phyloP scores from a whole-genome alignment of 2,329 filamentous ascomycete genomes.

The Fusarium secorum region DNA sequence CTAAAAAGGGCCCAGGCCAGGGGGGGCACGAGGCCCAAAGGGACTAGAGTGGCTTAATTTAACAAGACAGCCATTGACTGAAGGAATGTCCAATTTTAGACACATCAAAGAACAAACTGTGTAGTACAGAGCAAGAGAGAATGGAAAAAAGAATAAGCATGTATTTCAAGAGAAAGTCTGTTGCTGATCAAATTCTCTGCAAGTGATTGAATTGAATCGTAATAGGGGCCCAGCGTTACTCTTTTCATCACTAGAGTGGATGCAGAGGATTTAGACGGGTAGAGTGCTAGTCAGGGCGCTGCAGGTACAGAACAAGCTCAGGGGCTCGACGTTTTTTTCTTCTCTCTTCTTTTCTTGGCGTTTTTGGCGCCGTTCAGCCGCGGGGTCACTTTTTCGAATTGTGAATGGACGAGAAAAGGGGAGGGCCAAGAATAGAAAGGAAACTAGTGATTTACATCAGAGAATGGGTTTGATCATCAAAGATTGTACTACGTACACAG shows the following conservation, averaged over 20 bases:
- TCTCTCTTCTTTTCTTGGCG: background rate
- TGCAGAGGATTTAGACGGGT: background rate
- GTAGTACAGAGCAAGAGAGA: background rate
- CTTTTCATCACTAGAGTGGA: background rate
- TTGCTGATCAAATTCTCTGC: background rate
- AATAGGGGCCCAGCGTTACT: conserved; percentile 19
- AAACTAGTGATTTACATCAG: background rate
- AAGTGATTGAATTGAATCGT: background rate
- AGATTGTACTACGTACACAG: background rate
- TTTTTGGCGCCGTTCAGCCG: conserved; percentile 17
- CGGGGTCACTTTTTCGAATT: conserved; percentile 19
- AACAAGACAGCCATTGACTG: conserved; percentile 1
- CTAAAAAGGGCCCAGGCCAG: background rate
- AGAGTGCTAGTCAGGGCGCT: background rate
- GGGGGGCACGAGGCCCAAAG: conserved; percentile 29
- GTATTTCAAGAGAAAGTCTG: background rate
- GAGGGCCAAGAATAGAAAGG: conserved; percentile 9
- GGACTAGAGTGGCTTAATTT: conserved; percentile 32
- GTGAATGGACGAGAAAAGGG: conserved; percentile 17
- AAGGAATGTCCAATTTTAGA: conserved; percentile 26
- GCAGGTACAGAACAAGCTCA: conserved; percentile 19
- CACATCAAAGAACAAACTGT: background rate
- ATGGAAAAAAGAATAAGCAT: background rate
- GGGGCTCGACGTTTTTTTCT: conserved; percentile 19
- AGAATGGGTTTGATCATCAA: background rate